Conservation (phyloP, 768 basidiomycete species). For the Psilocybe cyanescens region DNA sequence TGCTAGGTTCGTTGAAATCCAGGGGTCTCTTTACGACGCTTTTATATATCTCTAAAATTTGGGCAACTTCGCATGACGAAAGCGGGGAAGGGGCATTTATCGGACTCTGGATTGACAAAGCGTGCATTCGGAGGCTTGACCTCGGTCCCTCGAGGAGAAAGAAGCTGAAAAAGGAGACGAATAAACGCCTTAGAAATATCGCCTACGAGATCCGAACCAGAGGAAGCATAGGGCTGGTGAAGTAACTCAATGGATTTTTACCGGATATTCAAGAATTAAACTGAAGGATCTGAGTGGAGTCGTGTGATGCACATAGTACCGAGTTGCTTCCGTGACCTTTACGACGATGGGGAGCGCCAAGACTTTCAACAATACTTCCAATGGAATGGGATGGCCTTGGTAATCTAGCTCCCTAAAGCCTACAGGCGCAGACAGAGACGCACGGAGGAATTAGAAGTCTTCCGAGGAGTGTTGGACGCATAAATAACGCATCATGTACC, state of each 20-base stretch:
- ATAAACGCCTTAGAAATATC: conserved; percentile 2
- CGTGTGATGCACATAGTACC: conserved; percentile 16
- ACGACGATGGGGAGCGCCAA: conserved; percentile 14
- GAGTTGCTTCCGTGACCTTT: conserved; percentile 22
- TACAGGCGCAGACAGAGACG: neutral
- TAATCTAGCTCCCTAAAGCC: neutral
- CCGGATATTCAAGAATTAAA: conserved; percentile 10
- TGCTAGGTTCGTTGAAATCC: neutral
- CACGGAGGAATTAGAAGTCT: neutral
- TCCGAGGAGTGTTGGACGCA: conserved; percentile 7
- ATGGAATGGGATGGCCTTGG: neutral
- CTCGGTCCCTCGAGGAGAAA: conserved; percentile 1
- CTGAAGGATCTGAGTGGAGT: neutral
- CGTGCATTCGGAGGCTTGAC: conserved; percentile 17
- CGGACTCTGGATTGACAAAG: conserved; percentile 6
- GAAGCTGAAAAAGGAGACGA: conserved; percentile 1
- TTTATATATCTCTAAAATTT: neutral
- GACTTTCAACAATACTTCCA: neutral
- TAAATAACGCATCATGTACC: conserved; percentile 22
- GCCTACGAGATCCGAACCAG: neutral
- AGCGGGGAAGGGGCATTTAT: conserved; percentile 10
- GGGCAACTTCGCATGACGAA: neutral
- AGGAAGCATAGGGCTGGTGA: neutral
- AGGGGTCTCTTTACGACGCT: neutral
- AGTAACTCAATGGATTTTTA: conserved; percentile 4